Conservation (phyloP, 805 yeast species). For the Saturnispora halmiae region DNA sequence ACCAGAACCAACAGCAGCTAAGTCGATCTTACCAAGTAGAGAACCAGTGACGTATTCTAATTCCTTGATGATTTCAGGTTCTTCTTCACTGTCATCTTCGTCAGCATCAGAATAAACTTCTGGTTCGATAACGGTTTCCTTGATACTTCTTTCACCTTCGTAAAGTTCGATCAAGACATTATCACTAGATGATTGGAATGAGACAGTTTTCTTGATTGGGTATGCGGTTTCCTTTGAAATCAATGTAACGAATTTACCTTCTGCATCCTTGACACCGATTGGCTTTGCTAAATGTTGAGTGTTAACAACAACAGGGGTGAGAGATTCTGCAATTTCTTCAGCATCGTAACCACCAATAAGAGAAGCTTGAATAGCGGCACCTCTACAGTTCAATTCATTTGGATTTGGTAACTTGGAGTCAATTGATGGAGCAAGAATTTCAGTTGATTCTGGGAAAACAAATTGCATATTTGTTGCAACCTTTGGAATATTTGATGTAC, state of each 20-base stretch:
- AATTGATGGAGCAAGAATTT: slow-evolving; percentile 63
- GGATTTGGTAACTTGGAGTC: slow-evolving; percentile 80
- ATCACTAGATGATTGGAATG: slow-evolving; percentile 53
- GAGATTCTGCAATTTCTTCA: slow-evolving; percentile 71
- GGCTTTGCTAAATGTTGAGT: slow-evolving; percentile 81
- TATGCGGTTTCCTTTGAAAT: slow-evolving; percentile 78
- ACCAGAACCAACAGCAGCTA: slow-evolving; percentile 59
- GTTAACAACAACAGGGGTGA: slow-evolving; percentile 75
- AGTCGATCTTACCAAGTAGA: slow-evolving; percentile 67
- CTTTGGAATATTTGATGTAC: slow-evolving; percentile 88
- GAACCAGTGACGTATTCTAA: slow-evolving; percentile 65
- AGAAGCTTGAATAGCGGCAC: slow-evolving; percentile 95
- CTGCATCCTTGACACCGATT: slow-evolving; percentile 71
- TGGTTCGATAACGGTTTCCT: slow-evolving; percentile 73
- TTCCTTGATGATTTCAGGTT: slow-evolving; percentile 79
- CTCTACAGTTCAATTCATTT: slow-evolving; percentile 81
- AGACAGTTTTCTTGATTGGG: slow-evolving; percentile 74
- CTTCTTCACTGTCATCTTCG: slow-evolving; percentile 59
- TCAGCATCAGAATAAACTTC: slow-evolving; percentile 46
- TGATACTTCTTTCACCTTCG: slow-evolving; percentile 79
- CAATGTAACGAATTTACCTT: slow-evolving; percentile 62
- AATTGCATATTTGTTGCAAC: slow-evolving; percentile 64
- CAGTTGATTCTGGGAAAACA: slow-evolving; percentile 74
- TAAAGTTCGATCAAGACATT: slow-evolving; percentile 61
- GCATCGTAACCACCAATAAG: slow-evolving; percentile 73